These are phyloP conservation scores for Candida sanyaensis DNA, from an alignment of 1,139 yeast genomes.

Conservation along the genomic window DNA sequence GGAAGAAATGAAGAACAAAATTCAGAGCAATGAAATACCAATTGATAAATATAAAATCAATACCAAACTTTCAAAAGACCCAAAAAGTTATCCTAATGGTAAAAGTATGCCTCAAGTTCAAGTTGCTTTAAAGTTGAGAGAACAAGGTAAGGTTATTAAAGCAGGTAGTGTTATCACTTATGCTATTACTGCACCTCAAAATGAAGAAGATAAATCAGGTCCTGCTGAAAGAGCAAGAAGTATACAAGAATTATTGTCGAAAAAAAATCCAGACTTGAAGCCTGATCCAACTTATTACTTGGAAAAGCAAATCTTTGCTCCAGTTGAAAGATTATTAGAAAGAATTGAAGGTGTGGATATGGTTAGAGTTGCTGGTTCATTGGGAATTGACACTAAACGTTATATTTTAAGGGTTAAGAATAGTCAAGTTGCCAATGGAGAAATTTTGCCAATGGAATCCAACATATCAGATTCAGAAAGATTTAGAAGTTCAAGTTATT, in stretches of 20 bases:
- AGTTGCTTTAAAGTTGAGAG: slow-evolving; percentile 80
- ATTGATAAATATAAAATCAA: slow-evolving; percentile 70
- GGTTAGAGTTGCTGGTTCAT: slow-evolving; percentile 69
- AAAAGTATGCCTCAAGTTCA: slow-evolving; percentile 91
- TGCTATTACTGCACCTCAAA: slow-evolving; percentile 58
- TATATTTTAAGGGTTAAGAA: slow-evolving; percentile 53
- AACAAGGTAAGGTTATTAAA: slow-evolving; percentile 79
- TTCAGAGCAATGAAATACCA: slow-evolving; percentile 62
- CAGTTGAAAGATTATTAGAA: slow-evolving; percentile 84
- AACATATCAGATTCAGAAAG: slow-evolving; percentile 81
- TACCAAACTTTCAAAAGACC: slow-evolving; percentile 77
- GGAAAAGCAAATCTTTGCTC: slow-evolving; percentile 88
- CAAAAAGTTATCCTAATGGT: slow-evolving; percentile 71
- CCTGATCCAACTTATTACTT: slow-evolving; percentile 82
- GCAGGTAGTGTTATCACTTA: slow-evolving; percentile 91
- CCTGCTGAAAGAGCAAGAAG: slow-evolving; percentile 82
- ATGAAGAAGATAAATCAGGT: slow-evolving; percentile 37
- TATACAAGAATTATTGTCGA: slow-evolving; percentile 64
- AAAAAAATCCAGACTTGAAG: slow-evolving; percentile 43
- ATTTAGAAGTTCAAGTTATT: slow-evolving; percentile 62
- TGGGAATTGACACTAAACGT: slow-evolving; percentile 75
- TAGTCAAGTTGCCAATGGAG: slow-evolving; percentile 38
- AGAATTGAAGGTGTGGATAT: slow-evolving; percentile 87
- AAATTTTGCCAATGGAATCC: slow-evolving; percentile 75
- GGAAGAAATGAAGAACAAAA: slow-evolving; percentile 58